A percentile compares a stretch with the other conserved stretches of the same genome.
phyloP scores from a whole-genome alignment of 2,329 filamentous ascomycete species.

The Colletotrichum echinochloae region DNA sequence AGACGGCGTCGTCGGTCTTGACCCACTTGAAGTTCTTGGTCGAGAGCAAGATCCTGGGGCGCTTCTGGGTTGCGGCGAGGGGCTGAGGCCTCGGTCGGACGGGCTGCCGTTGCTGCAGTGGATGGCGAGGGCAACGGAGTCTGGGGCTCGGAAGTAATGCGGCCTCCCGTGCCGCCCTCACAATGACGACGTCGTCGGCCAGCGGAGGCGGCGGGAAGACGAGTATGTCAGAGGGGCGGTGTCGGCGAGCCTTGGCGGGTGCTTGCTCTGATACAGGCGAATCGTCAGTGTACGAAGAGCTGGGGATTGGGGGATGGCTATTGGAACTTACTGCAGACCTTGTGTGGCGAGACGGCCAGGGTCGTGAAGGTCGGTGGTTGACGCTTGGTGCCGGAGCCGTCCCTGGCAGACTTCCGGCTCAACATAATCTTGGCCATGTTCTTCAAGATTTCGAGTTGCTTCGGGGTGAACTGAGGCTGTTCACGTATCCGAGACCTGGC shows the following conservation, averaged over 20 bases:
- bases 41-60: constrained; percentile 9
- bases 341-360: no score
- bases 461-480: background rate
- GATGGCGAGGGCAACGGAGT: background rate
- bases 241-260: background rate
- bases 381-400: background rate
- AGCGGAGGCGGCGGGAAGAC: background rate
- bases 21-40: constrained; percentile 18
- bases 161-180: background rate
- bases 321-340: background rate
- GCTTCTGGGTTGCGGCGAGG: background rate
- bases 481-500: background rate
- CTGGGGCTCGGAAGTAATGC: background rate
- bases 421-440: background rate
- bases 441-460: background rate
- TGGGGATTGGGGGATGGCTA: no score
- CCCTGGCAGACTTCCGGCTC: background rate
- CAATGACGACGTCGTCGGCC: background rate
- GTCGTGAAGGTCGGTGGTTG: background rate
- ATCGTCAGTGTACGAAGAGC: background rate
- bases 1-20: background rate
- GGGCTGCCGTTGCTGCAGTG: background rate
- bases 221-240: background rate
- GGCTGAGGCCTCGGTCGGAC: background rate
- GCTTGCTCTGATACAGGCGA: background rate